phyloP scores from a whole-genome alignment of 1,284 basidiomycete species.

The Mycosarcoma maydis region DNA sequence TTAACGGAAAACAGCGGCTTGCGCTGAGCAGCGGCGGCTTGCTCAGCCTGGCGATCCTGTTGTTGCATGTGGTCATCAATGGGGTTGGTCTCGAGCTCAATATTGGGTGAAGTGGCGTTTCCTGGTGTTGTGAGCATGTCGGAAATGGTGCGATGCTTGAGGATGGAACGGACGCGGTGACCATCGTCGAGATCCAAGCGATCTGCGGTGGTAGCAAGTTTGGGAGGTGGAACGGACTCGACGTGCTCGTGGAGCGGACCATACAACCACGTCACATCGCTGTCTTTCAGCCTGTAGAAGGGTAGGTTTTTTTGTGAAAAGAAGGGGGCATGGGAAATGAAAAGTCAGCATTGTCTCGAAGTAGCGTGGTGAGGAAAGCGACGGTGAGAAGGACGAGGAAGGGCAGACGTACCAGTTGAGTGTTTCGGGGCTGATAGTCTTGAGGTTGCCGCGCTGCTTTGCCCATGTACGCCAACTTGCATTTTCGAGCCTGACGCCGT shows the following conservation, averaged over 20 bases:
- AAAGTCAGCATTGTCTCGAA: no score
- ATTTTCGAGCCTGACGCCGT: conserved; percentile 93
- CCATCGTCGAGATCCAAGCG: conserved; percentile 70
- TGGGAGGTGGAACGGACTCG: conserved; percentile 74
- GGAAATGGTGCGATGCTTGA: conserved; percentile 92
- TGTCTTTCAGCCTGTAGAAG: conserved; percentile 89
- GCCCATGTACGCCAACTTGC: conserved; percentile 99
- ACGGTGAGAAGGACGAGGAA: no score
- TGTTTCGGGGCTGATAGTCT: conserved; percentile 94
- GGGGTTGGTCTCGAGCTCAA: conserved; percentile 60
- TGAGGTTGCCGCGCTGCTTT: conserved; percentile 96
- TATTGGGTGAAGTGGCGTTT: conserved; percentile 70
- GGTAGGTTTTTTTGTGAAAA: no score
- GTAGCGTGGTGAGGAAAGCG: no score
- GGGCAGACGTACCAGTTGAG: conserved; percentile 92
- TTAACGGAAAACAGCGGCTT: conserved; percentile 48
- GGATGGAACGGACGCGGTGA: conserved; percentile 78
- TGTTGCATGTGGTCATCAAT: conserved; percentile 51
- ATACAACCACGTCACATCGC: conserved; percentile 98
- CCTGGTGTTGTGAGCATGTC: conserved; percentile 78
- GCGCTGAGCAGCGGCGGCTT: conserved; percentile 12
- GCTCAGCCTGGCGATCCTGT: conserved; percentile 41
- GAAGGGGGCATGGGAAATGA: background rate
- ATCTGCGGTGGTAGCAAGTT: conserved; percentile 71
- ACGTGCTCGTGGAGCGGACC: conserved; percentile 81